phyloP scores from a whole-genome alignment of 495 filamentous ascomycete genomes.

The Penicillium dipodomyicola region DNA sequence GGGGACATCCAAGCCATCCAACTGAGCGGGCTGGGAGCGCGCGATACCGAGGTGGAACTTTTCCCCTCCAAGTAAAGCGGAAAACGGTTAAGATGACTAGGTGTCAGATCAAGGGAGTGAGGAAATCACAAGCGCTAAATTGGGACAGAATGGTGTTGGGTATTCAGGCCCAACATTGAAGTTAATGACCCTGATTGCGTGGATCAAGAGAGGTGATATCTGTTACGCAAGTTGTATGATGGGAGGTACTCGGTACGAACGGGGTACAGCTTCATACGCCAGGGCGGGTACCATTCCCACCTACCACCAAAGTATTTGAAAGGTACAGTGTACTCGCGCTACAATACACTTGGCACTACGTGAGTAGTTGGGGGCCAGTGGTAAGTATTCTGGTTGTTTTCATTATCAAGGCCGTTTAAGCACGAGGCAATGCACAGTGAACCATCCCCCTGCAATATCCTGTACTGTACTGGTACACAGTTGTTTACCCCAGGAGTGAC shows the following conservation, averaged over 20 bases:
- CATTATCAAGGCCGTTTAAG: not conserved
- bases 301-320: not conserved
- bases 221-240: constrained; percentile 22
- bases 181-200: constrained; percentile 33
- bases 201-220: constrained; percentile 18
- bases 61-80: constrained; percentile 13
- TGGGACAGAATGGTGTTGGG: constrained; percentile 27
- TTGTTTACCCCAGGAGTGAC: constrained; percentile 36
- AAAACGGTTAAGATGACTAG: not conserved
- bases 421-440: constrained; percentile 1
- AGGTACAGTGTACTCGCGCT: constrained; percentile 1
- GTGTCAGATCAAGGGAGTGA: not conserved
- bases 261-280: constrained; percentile 11
- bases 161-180: constrained; percentile 22
- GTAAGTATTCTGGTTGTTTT: not conserved
- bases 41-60: constrained; percentile 32
- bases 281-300: constrained; percentile 4
- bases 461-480: constrained; percentile 24
- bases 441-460: not conserved
- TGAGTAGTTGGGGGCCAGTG: constrained; percentile 5
- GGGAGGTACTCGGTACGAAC: constrained; percentile 19
- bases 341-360: not conserved
- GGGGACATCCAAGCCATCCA: constrained; percentile 35
- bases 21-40: constrained; percentile 23
- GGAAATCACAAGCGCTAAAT: constrained; percentile 7